A percentile compares a stretch with the other conserved stretches of the same genome.
Evolutionary conservation across 345 rosid species (phyloP).

Genomic region (Brassica incana): DNA sequence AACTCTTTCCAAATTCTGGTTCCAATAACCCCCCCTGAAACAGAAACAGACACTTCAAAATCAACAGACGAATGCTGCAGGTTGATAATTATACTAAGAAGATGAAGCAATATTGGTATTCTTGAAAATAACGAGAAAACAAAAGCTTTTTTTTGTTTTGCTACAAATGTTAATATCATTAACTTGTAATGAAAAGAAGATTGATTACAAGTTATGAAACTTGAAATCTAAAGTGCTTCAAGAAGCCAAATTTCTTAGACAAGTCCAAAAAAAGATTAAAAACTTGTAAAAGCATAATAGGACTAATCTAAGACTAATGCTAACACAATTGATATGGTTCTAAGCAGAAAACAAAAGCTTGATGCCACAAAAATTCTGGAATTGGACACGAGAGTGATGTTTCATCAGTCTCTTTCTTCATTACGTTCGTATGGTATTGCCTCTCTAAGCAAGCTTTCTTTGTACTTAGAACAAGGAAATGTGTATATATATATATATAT

Average conservation of each 20-base stretch:
- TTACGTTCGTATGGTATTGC: conserved; percentile 23
- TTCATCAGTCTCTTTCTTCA: conserved; percentile 28
- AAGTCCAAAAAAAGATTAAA: too few relatives aligned
- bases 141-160: background rate
- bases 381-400: conserved; percentile 30
- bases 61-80: conserved; percentile 3
- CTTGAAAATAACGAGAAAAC: conserved; percentile 23
- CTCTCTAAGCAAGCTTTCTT: conserved; percentile 11
- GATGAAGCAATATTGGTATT: background rate
- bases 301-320: too few relatives aligned
- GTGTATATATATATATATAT: background rate
- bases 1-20: too few relatives aligned
- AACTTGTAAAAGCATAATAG: too few relatives aligned
- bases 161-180: too few relatives aligned
- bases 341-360: conserved; percentile 22
- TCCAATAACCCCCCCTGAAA: too few relatives aligned
- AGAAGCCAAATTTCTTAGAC: too few relatives aligned
- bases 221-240: too few relatives aligned
- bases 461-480: conserved; percentile 32
- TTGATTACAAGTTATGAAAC: too few relatives aligned
- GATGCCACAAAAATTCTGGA: conserved; percentile 2
- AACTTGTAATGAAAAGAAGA: too few relatives aligned
- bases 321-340: too few relatives aligned
- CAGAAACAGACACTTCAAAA: background rate
- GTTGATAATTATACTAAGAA: background rate